A percentile compares a stretch with the other conserved stretches of the same genome.
Conservation (phyloP, 371 early-diverging fungal species). For the Synchytrium microbalum region DNA sequence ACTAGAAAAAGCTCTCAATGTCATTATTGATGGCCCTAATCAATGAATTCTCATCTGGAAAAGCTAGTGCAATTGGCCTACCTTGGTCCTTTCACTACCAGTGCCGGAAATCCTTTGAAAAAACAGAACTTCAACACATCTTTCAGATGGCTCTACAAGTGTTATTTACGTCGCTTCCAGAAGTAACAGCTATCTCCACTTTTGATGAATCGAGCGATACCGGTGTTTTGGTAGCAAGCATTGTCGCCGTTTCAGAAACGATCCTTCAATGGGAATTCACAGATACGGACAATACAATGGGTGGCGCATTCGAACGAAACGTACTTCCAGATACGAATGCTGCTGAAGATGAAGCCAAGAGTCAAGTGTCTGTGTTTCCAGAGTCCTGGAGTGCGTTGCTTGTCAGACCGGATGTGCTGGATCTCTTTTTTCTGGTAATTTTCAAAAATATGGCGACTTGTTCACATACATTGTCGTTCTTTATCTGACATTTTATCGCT, state of each 20-base stretch:
- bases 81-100: conserved; percentile 62
- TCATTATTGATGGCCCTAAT: conserved; percentile 48
- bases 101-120: conserved; percentile 58
- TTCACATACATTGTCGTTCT: conserved; percentile 30
- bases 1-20: conserved; percentile 39
- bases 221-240: conserved; percentile 22
- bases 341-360: too few relatives aligned
- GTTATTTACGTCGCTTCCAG: too few relatives aligned
- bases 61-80: conserved; percentile 53
- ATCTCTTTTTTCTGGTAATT: conserved; percentile 26
- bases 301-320: not conserved
- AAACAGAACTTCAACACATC: conserved; percentile 39
- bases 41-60: conserved; percentile 59
- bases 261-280: conserved; percentile 66
- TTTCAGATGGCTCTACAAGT: conserved; percentile 41
- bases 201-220: conserved; percentile 21
- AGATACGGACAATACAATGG: conserved; percentile 16
- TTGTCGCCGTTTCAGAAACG: conserved; percentile 45
- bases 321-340: too few relatives aligned
- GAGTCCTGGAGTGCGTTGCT: conserved; percentile 27
- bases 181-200: too few relatives aligned
- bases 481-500: conserved; percentile 39
- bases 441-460: conserved; percentile 2
- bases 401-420: conserved; percentile 26
- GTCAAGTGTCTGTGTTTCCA: too few relatives aligned